These are phyloP conservation scores for Hordeum marinum DNA, from an alignment of 176 grass and related monocot genomes.

Conservation along the genomic window DNA sequence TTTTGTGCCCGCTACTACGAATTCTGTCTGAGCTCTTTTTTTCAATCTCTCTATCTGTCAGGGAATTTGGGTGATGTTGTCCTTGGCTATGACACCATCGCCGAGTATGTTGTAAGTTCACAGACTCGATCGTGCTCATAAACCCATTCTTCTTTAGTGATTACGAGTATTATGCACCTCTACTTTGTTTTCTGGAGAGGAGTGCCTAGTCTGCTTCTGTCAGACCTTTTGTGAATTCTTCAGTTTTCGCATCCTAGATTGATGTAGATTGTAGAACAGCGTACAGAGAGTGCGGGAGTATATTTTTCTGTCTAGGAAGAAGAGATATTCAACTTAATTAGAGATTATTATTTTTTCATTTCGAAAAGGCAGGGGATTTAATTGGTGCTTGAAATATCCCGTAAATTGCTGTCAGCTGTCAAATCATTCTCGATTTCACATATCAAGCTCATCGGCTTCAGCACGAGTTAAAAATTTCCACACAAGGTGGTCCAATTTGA, in stretches of 20 bases:
- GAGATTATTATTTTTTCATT: not conserved
- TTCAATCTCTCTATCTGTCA: constrained; percentile 5
- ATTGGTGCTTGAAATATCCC: not conserved
- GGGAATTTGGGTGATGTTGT: constrained; percentile 65
- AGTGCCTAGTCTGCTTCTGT: not conserved
- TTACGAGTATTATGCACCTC: not conserved
- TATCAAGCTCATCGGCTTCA: not conserved
- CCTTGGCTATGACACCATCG: constrained; percentile 81
- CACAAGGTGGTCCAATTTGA: not conserved
- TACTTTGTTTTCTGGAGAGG: not conserved
- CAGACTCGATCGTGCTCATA: not conserved
- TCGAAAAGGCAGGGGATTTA: not conserved
- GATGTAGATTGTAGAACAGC: not conserved
- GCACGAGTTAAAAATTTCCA: constrained; percentile 14
- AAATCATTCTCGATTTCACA: constrained; percentile 1
- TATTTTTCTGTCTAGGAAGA: not conserved
- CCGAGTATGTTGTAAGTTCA: constrained; percentile 71
- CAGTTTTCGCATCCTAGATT: not conserved
- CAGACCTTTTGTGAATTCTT: not conserved
- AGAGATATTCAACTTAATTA: not conserved
- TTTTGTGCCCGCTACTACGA: not conserved
- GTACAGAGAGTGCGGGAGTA: not conserved
- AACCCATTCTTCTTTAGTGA: not conserved
- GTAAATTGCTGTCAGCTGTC: not conserved
- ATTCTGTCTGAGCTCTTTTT: not conserved